A percentile compares a stretch with the other conserved stretches of the same genome.
Evolutionary conservation across 2,329 filamentous ascomycete genomes (phyloP).

Genomic region (Verruconis gallopava): DNA sequence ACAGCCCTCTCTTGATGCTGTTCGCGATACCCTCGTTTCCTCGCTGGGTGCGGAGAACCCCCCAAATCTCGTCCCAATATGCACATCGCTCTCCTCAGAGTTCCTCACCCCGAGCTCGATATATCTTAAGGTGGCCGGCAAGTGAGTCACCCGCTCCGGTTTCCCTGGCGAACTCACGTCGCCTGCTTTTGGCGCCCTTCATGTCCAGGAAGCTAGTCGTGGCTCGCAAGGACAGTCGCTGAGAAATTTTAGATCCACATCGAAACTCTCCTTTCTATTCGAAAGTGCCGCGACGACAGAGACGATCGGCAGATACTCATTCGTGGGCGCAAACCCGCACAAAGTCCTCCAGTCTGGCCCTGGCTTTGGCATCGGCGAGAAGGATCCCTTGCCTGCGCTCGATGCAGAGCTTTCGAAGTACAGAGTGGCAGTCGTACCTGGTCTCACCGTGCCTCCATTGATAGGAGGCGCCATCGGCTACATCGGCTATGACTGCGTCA

Average conservation of each 20-base stretch:
- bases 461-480: slow-evolving; percentile 92
- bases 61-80: slow-evolving; percentile 71
- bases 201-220: slow-evolving; percentile 1
- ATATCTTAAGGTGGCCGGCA: slow-evolving; percentile 78
- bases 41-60: slow-evolving; percentile 40
- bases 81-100: slow-evolving; percentile 77
- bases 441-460: slow-evolving; percentile 69
- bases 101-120: slow-evolving; percentile 89
- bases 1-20: slow-evolving; percentile 48
- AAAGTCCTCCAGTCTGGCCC: slow-evolving; percentile 81
- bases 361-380: slow-evolving; percentile 64
- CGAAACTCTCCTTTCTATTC: slow-evolving; percentile 82
- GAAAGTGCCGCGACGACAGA: slow-evolving; percentile 88
- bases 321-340: slow-evolving; percentile 65
- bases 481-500: slow-evolving; percentile 93
- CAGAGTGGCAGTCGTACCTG: slow-evolving; percentile 72
- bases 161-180: no score
- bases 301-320: slow-evolving; percentile 88
- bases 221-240: no score
- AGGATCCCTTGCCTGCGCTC: slow-evolving; percentile 70
- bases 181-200: no score
- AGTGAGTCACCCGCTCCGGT: slow-evolving; percentile 25
- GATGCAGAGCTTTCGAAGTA: slow-evolving; percentile 68
- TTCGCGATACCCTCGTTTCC: slow-evolving; percentile 42
- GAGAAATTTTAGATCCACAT: slow-evolving; percentile 35